Base-by-base conservation (phyloP, 2,329 filamentous ascomycete genomes). In the Claviceps spartinae region DNA sequence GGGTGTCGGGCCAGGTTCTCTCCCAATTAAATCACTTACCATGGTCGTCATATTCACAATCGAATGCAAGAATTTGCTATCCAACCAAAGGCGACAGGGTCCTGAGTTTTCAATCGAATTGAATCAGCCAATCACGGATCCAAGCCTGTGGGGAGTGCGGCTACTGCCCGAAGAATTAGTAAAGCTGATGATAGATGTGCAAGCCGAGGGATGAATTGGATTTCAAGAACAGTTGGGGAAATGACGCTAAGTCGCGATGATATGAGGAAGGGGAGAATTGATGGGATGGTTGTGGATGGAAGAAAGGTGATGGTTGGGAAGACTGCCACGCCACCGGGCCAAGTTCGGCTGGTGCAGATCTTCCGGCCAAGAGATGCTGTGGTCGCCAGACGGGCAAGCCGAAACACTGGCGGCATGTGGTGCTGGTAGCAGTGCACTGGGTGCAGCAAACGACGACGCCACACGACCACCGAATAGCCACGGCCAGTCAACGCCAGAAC, bases 1-100 rank as follows among this genome's bases (percentile, higher is more conserved):
- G 18, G 9, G 11, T 9, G 9, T 22, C 13, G 41, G 13, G 14
- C 5, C 18, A 22, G n/a, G 40, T 13, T 14, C 20, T 24, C 20
- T 24, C 36, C 2, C 13, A 9, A 34, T 38, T 14, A 14, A n/a
- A 20, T 37, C 24, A 60, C 72, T 55, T 71, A 76, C 73, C 73
- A 76, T 76, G 54, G 73, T 76, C 55, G 73, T 75, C 73, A 76
- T 76, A 41, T 62, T 70, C 60, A 56, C 58, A 50, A 56, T 55
- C 55, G 53, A 44, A 37, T 47, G 47, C 47, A 40, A 38, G 42
- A 57, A 53, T 59, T 56, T 58, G 54, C 61, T 59, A 56, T 57
- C 49, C 52, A 44, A 14, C 47, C 55, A 56, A 60, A 55, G 52
- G 49, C 58, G 59, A 51, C 56, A 52, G 46, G 34, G 16, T 54